Evolutionary conservation across 2,329 filamentous ascomycete species (phyloP), one percentile per base, ranked within the genome.

Genomic region (Trichoderma aggressivum): DNA sequence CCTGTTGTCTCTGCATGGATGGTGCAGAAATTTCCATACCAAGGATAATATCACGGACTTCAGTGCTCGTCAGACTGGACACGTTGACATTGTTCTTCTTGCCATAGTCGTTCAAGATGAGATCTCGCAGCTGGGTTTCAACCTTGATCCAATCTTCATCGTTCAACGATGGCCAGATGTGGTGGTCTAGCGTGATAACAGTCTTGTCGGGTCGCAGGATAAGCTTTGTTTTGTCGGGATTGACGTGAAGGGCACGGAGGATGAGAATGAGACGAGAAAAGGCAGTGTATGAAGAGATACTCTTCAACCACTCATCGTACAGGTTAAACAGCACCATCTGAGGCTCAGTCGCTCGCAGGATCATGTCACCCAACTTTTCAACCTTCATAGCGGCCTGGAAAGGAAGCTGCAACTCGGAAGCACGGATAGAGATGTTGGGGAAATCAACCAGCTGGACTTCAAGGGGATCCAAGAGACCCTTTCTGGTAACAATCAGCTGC

Each of bases 31-130:
- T 99, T 81, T 99, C 97, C 97, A 99, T 99, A 87, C 96, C 96
- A 74, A 99, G 84, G 77, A 99, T 99, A 77, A 99, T 98, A 79
- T 99, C 96, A 77, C 96, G 91, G 64, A 99, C 96, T 88, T 99
- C 96, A 77, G 93, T 97, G 79, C 90, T 97, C 1, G 96, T 99
- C 82, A 99, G 86, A 80, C 94, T 97, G 18, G 97, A 97, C 14
- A 96, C 95, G 77, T 99, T 99, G 85, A 99, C 96, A 76, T 98
- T 99, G 86, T 99, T 99, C 88, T 99, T 99, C 89, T 98, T 99
- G 79, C 96, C 96, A 80, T 99, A 99, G 80, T 99, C 96, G 76
- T 98, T 98, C 75, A 99, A 80, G 77, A 99, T 99, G 75, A 99
- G 85, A 85, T 99, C 96, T 80, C 96, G 91, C 55, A 99, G 86